Evolutionary conservation across 257 asterid genomes (phyloP).

Genomic region (Solanum bukasovii): DNA sequence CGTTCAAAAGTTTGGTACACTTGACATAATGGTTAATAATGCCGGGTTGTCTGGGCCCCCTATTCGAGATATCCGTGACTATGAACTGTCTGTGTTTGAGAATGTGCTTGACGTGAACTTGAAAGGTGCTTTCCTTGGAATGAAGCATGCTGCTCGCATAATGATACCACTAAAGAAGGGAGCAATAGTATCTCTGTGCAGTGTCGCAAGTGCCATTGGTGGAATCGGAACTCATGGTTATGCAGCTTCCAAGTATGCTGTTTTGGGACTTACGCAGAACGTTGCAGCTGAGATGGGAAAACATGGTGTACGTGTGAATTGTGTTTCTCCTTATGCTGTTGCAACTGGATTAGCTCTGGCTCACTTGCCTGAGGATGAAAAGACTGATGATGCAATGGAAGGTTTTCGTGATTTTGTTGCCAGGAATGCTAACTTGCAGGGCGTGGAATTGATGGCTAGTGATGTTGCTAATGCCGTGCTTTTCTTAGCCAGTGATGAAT

Average conservation of each 20-base stretch:
- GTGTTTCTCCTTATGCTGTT: slow-evolving; percentile 81
- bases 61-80: slow-evolving; percentile 60
- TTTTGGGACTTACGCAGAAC: slow-evolving; percentile 65
- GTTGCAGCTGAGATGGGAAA: slow-evolving; percentile 92
- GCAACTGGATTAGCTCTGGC: slow-evolving; percentile 56
- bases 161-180: slow-evolving; percentile 81
- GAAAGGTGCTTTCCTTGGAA: slow-evolving; percentile 74
- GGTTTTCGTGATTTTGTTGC: slow-evolving; percentile 55
- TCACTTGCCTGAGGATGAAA: slow-evolving; percentile 66
- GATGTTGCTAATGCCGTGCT: slow-evolving; percentile 79
- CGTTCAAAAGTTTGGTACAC: slow-evolving; percentile 52
- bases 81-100: slow-evolving; percentile 54
- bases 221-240: slow-evolving; percentile 71
- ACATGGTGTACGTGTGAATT: slow-evolving; percentile 73
- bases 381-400: slow-evolving; percentile 49
- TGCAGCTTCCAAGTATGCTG: slow-evolving; percentile 82
- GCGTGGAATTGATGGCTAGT: slow-evolving; percentile 47
- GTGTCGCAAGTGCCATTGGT: slow-evolving; percentile 46
- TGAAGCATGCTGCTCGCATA: slow-evolving; percentile 88
- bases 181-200: slow-evolving; percentile 57
- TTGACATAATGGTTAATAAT: slow-evolving; percentile 80
- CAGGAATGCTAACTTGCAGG: slow-evolving; percentile 65
- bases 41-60: slow-evolving; percentile 79
- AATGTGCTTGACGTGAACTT: slow-evolving; percentile 54
- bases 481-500: slow-evolving; percentile 84